Conservation (phyloP, 345 rosid species). For the Corchorus olitorius region DNA sequence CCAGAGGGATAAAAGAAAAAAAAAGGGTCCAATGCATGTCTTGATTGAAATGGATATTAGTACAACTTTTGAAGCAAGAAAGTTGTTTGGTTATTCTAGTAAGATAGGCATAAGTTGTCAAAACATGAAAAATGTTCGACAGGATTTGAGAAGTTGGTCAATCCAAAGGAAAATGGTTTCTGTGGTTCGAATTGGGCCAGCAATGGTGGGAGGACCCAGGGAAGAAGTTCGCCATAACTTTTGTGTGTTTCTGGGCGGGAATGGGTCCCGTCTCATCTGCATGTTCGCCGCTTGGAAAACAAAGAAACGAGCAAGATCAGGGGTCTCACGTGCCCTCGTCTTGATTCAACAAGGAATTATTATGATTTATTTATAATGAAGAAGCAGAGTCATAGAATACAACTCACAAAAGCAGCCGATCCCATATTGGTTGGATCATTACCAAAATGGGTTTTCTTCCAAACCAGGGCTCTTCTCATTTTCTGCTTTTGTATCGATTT, state of each 20-base stretch:
- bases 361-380: background rate
- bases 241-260: background rate
- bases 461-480: background rate
- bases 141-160: background rate
- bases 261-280: conserved; percentile 1
- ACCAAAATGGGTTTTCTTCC: background rate
- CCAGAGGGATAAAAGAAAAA: background rate
- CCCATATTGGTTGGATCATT: background rate
- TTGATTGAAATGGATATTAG: background rate
- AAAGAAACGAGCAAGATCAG: conserved; percentile 10
- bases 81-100: conserved; percentile 4
- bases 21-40: background rate
- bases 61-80: background rate
- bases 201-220: conserved; percentile 15
- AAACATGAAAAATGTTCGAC: background rate
- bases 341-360: background rate
- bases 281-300: conserved; percentile 8
- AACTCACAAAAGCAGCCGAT: background rate
- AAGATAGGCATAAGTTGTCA: background rate
- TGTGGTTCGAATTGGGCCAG: conserved; percentile 6
- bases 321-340: conserved; percentile 9
- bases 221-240: background rate
- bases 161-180: background rate
- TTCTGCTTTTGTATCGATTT: background rate
- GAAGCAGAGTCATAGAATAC: no score